Conservation (phyloP, 768 basidiomycete species). For the Pisolithus microcarpus region DNA sequence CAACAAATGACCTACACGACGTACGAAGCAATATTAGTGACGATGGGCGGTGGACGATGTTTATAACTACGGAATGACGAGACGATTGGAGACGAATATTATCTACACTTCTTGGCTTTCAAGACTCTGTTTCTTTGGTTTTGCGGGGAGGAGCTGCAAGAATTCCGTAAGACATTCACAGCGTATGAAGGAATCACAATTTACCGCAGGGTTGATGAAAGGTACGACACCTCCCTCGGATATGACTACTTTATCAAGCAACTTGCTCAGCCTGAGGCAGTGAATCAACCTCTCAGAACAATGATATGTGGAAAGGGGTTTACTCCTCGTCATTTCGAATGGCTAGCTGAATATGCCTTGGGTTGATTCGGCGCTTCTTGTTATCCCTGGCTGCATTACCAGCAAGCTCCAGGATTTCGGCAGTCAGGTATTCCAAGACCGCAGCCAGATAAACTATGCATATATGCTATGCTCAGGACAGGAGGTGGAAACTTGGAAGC, state of each 20-base stretch:
- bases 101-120: conserved; percentile 27
- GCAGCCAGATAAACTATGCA: conserved; percentile 79
- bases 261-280: conserved; percentile 50
- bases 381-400: conserved; percentile 87
- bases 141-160: conserved; percentile 23
- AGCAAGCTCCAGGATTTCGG: conserved; percentile 90
- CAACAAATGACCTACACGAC: background rate
- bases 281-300: background rate
- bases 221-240: conserved; percentile 94
- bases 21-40: background rate
- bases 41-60: background rate
- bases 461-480: background rate
- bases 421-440: conserved; percentile 87
- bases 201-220: conserved; percentile 60
- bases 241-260: conserved; percentile 81
- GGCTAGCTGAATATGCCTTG: conserved; percentile 89
- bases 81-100: background rate
- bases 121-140: conserved; percentile 26
- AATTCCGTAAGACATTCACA: background rate
- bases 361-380: conserved; percentile 94
- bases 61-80: background rate
- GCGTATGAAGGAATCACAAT: background rate
- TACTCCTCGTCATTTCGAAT: conserved; percentile 92
- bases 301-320: conserved; percentile 14
- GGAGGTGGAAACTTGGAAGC: background rate